Evolutionary conservation across 2,329 filamentous ascomycete species (phyloP).

Genomic region (Alternaria burnsii): DNA sequence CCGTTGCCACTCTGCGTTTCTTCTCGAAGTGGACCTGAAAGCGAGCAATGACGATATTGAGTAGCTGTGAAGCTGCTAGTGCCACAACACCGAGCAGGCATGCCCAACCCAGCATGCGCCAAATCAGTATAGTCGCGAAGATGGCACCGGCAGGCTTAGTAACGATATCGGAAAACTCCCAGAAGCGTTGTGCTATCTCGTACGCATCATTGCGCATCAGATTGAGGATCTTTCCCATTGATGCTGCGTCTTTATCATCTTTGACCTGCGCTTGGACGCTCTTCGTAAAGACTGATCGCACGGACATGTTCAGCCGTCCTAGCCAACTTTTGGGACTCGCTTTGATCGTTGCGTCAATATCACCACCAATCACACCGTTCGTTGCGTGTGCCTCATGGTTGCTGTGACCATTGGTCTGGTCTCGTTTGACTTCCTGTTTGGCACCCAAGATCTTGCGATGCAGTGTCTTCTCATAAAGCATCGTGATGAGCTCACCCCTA

Average conservation of each 20-base stretch:
- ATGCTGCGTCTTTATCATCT: slow-evolving; percentile 67
- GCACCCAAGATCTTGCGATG: slow-evolving; percentile 64
- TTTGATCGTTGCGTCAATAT: slow-evolving; percentile 10
- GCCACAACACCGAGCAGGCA: slow-evolving; percentile 77
- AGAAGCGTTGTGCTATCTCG: slow-evolving; percentile 82
- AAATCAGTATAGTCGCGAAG: slow-evolving; percentile 76
- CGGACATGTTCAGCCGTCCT: slow-evolving; percentile 12
- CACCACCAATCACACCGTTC: slow-evolving; percentile 24
- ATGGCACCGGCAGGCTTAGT: slow-evolving; percentile 80
- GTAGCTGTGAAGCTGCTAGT: slow-evolving; percentile 71
- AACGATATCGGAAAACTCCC: slow-evolving; percentile 82
- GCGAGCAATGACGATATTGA: slow-evolving; percentile 74
- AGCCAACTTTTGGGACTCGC: slow-evolving; percentile 13
- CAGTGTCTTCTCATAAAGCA: slow-evolving; percentile 81
- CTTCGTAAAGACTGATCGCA: slow-evolving; percentile 29
- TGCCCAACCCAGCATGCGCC: slow-evolving; percentile 80
- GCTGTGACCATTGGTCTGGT: slow-evolving; percentile 26
- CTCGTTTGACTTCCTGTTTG: slow-evolving; percentile 43
- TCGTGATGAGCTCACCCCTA: slow-evolving; percentile 84
- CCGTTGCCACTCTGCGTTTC: slow-evolving; percentile 75
- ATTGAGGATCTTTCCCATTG: slow-evolving; percentile 90
- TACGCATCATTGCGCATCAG: slow-evolving; percentile 84
- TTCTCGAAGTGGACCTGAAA: slow-evolving; percentile 74
- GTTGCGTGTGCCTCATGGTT: slow-evolving; percentile 26
- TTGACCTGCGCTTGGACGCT: slow-evolving; percentile 37